These are phyloP conservation scores for Beta lomatogona DNA, from an alignment of 179 eudicot genomes.

Conservation along the genomic window DNA sequence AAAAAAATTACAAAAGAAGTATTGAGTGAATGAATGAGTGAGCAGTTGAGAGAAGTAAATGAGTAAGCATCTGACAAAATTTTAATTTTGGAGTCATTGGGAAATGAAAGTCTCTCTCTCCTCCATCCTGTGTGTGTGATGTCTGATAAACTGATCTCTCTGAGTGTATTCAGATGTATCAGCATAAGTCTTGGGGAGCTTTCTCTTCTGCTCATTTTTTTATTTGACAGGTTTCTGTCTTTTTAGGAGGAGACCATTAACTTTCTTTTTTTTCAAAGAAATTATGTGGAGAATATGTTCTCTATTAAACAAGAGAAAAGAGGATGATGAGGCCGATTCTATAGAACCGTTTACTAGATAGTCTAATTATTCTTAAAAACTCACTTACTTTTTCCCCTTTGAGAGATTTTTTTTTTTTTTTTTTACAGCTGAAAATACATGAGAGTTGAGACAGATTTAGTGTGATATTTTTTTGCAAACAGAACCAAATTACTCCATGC, in stretches of 20 bases:
- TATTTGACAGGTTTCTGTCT: conserved; percentile 19
- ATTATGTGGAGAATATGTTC: too few relatives aligned
- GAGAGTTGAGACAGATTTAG: too few relatives aligned
- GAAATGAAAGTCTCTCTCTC: conserved; percentile 31
- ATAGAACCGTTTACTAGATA: too few relatives aligned
- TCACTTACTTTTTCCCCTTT: too few relatives aligned
- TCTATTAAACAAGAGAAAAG: too few relatives aligned
- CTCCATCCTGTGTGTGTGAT: background rate
- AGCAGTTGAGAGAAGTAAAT: conserved; percentile 34
- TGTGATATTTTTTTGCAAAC: too few relatives aligned
- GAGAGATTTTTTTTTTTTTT: too few relatives aligned
- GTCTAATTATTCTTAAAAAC: too few relatives aligned
- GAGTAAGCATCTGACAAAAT: conserved; percentile 31
- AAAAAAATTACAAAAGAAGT: too few relatives aligned
- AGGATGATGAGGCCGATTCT: too few relatives aligned
- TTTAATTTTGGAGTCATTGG: conserved; percentile 25
- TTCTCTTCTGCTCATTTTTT: background rate
- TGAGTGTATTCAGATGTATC: conserved; percentile 35
- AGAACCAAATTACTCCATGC: too few relatives aligned
- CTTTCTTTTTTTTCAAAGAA: background rate
- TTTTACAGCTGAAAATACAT: too few relatives aligned
- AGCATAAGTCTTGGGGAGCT: conserved; percentile 40
- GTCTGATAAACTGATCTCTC: conserved; percentile 11
- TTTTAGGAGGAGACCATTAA: conserved; percentile 29
- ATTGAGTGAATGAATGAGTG: conserved; percentile 13